Conservation (phyloP, 495 filamentous ascomycete species). For the Aspergillus indologenus region DNA sequence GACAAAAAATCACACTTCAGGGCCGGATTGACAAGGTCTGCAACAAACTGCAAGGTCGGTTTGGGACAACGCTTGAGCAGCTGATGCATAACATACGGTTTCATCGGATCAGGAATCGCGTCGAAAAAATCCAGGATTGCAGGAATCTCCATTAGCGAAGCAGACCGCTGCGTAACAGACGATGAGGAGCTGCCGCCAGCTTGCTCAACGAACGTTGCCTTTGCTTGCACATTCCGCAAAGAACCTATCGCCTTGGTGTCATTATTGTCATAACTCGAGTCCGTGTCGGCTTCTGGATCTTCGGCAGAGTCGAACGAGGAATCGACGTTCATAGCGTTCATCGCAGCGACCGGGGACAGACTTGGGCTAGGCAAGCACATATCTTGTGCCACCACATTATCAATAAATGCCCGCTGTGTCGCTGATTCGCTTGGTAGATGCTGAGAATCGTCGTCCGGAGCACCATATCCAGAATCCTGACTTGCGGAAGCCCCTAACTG, state of each 20-base stretch:
- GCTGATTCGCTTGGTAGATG: slow-evolving; percentile 22
- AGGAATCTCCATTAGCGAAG: slow-evolving; percentile 69
- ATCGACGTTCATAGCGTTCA: slow-evolving; percentile 55
- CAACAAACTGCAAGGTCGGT: slow-evolving; percentile 86
- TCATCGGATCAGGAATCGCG: slow-evolving; percentile 79
- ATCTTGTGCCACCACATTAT: slow-evolving; percentile 72
- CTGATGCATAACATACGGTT: slow-evolving; percentile 94
- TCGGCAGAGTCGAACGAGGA: slow-evolving; percentile 45
- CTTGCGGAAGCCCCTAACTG: slow-evolving; percentile 17
- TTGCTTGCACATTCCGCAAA: slow-evolving; percentile 16
- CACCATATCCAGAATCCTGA: slow-evolving; percentile 25
- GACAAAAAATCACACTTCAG: slow-evolving; percentile 89
- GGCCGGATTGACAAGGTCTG: slow-evolving; percentile 92
- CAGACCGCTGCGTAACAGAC: slow-evolving; percentile 23
- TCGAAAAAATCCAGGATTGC: slow-evolving; percentile 88
- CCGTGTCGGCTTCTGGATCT: slow-evolving; percentile 43
- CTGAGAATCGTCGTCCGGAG: slow-evolving; percentile 23
- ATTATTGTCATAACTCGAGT: slow-evolving; percentile 44
- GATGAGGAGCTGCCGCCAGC: slow-evolving; percentile 11
- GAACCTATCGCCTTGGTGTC: slow-evolving; percentile 25
- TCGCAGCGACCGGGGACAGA: slow-evolving; percentile 84
- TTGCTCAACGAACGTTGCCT: slow-evolving; percentile 10
- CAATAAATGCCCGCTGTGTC: slow-evolving; percentile 37
- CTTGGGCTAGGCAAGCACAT: slow-evolving; percentile 93
- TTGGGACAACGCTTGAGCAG: slow-evolving; percentile 84